Base-by-base conservation (phyloP, 257 asterid species). In the Echium plantagineum region DNA sequence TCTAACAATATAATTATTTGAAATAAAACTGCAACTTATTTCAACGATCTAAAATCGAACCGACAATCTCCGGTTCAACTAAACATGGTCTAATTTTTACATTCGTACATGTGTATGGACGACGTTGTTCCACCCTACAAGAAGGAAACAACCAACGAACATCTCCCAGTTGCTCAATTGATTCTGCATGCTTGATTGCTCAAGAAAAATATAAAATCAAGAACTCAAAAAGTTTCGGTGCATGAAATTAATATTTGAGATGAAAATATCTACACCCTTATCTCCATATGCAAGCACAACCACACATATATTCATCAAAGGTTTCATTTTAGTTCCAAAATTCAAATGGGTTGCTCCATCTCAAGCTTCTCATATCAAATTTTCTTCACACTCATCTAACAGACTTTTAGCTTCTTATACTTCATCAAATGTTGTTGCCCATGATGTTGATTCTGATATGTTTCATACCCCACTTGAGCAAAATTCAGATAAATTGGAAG, bases 401-500 rank as follows among this genome's bases (percentile, higher is more conserved):
- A 62, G 51, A 62, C 15, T 60, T 17, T 20, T 55, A 18, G 48
- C 61, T 5, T 70, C 62, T 4, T 58, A 64, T 15, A 30, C 60
- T 51, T 75, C 82, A 1, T 61, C 71, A 5, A 64, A 74, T 4
- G 74, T 57, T 1, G 74, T 79, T 53, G 77, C 75, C 6, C 72
- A 87, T 0, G 73, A 70, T 57, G 69, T 72, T 26, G 67, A 59
- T 55, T 64, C 89, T 2, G 78, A 74, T 5, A 67, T 66, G 55
- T 61, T 80, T 20, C 74, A 55, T 28, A 55, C 55, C 62, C 52
- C 71, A 13, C 16, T 42, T 10, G 38, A 60, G 21, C 66, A 53
- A 35, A 75, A 64, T 56, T 16, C 72, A 30, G 85, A 83, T 70
- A 63, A 21, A 0, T 0, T 78, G 5, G 96, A 85, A 59, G 85